These are phyloP conservation scores for Musa itinerans DNA, from an alignment of 176 grass and related monocot genomes.

Conservation along the genomic window DNA sequence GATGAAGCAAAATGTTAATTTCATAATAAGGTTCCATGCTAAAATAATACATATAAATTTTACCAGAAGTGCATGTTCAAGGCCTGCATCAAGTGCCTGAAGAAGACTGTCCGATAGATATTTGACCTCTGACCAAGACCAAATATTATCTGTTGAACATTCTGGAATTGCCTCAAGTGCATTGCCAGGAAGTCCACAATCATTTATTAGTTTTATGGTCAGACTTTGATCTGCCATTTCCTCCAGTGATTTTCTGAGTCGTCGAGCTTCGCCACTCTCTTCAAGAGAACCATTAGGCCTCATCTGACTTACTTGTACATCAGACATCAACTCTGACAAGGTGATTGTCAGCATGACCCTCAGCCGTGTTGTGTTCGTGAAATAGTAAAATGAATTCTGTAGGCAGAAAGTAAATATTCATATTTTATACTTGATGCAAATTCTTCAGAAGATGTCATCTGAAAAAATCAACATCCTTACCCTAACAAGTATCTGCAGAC, in stretches of 20 bases:
- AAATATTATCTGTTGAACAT: conserved; percentile 59
- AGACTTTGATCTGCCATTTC: conserved; percentile 71
- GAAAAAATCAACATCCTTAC: conserved; percentile 38
- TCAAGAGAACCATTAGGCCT: conserved; percentile 86
- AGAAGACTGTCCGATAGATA: conserved; percentile 75
- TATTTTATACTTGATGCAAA: conserved; percentile 26
- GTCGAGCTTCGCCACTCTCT: conserved; percentile 85
- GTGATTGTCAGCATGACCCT: conserved; percentile 99
- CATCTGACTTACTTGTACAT: conserved; percentile 98
- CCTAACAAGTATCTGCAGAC: conserved; percentile 93
- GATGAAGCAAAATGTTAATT: not conserved
- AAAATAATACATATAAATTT: conserved; percentile 16
- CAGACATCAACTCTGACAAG: conserved; percentile 88
- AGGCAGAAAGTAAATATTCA: conserved; percentile 25
- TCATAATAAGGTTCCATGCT: conserved; percentile 10
- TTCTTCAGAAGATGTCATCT: conserved; percentile 21
- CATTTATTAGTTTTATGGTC: conserved; percentile 56
- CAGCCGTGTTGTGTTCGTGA: conserved; percentile 78
- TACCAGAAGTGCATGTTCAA: conserved; percentile 88
- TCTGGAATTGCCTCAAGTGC: conserved; percentile 59
- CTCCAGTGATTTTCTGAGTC: conserved; percentile 80
- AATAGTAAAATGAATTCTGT: conserved; percentile 91
- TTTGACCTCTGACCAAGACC: conserved; percentile 96
- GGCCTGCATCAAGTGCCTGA: conserved; percentile 93
- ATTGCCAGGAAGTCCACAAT: conserved; percentile 62